Base-by-base conservation (phyloP, 306 rosid species). In the Trichosanthes cucumerina region DNA sequence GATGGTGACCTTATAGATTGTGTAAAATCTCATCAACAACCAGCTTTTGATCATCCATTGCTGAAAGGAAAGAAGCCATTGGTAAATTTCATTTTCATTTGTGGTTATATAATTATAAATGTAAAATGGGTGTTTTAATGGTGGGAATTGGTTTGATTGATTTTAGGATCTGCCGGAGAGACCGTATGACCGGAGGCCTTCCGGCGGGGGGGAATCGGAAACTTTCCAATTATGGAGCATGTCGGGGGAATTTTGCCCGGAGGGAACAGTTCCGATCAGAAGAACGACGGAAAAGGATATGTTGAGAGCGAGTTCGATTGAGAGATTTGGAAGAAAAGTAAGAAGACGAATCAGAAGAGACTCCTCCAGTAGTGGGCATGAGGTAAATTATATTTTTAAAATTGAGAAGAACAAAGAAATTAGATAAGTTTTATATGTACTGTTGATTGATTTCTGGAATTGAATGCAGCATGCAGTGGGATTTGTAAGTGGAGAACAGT, bases 391-490 rank as follows among this genome's bases (percentile, higher is more conserved):
- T n/a, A n/a, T 2, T 28, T 28, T 28, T 28, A 2, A 28, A 28
- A 28, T 28, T 28, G 33, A 28, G 1, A 28, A 28, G 33, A 28
- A 28, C 33, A 28, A 28, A 28, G 33, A n/a, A n/a, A n/a, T n/a
- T n/a, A n/a, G n/a, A n/a, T n/a, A n/a, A n/a, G n/a, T n/a, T n/a
- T n/a, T n/a, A n/a, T n/a, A n/a, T n/a, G n/a, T n/a, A n/a, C n/a
- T n/a, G n/a, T n/a, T n/a, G n/a, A n/a, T n/a, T n/a, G n/a, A n/a
- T n/a, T n/a, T n/a, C n/a, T n/a, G n/a, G n/a, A n/a, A n/a, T n/a
- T n/a, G n/a, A n/a, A n/a, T n/a, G n/a, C 93, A 92, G 98, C 97
- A 94, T 89, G 98, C 98, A 77, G 98, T 92, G 75, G 98, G 98
- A 79, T 94, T 87, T 90, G 97, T 90, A 79, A 88, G 83, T 79